phyloP scores from a whole-genome alignment of 179 eudicot genomes.

The Spinacia oleracea region DNA sequence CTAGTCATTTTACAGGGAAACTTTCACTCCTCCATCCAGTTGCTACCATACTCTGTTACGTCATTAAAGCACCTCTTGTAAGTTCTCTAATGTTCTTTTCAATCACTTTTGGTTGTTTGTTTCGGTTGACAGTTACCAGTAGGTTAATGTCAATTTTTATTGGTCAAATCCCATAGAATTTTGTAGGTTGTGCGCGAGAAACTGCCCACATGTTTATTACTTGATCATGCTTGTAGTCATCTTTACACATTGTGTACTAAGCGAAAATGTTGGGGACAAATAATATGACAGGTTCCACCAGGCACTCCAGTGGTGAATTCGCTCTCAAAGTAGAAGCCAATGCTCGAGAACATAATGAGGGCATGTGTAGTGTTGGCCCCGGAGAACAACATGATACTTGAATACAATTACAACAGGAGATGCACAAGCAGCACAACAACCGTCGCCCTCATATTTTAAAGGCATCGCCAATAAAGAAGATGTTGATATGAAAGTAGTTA shows the following conservation, averaged over 20 bases:
- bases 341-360: slow-evolving; percentile 97
- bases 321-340: slow-evolving; percentile 88
- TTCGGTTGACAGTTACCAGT: slow-evolving; percentile 16
- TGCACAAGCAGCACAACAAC: neutral
- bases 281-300: slow-evolving; percentile 90
- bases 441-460: neutral
- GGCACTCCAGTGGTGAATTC: slow-evolving; percentile 99
- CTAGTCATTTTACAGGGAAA: slow-evolving; percentile 54
- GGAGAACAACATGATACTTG: slow-evolving; percentile 98
- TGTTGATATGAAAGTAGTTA: slow-evolving; percentile 24
- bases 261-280: neutral
- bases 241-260: neutral
- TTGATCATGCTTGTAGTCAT: neutral
- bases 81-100: slow-evolving; percentile 24
- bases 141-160: neutral
- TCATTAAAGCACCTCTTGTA: slow-evolving; percentile 97
- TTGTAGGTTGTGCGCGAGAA: no score
- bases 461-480: slow-evolving; percentile 28
- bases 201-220: no score
- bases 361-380: slow-evolving; percentile 96
- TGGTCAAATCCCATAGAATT: neutral
- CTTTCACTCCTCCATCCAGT: slow-evolving; percentile 96
- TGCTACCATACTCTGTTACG: slow-evolving; percentile 90
- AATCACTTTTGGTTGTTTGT: neutral
- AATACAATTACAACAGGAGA: slow-evolving; percentile 53